phyloP scores from a whole-genome alignment of 2,329 filamentous ascomycete species.

The Aspergillus sclerotialis region DNA sequence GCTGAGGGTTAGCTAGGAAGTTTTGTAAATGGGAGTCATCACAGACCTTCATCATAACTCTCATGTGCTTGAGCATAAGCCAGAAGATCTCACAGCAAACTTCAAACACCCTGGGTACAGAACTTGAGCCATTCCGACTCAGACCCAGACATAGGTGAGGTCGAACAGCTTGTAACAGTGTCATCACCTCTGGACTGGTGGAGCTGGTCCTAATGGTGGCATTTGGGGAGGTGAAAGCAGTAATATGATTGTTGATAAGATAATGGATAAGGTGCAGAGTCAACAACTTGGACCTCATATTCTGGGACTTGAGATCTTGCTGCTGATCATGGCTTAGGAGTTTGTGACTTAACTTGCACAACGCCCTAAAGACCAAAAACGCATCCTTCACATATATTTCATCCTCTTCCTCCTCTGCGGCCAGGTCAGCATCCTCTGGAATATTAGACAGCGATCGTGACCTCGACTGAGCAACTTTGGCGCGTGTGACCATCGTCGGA shows the following conservation, averaged over 20 bases:
- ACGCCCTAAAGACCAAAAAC: constrained; percentile 92
- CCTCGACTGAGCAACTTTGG: constrained; percentile 42
- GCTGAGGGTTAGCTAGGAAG: constrained; percentile 12
- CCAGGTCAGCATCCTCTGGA: constrained; percentile 31
- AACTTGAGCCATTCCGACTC: constrained; percentile 90
- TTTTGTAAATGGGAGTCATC: too few relatives aligned
- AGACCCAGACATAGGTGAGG: constrained; percentile 94
- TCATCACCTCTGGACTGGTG: constrained; percentile 72
- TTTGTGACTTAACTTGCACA: constrained; percentile 97
- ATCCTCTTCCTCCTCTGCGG: constrained; percentile 64
- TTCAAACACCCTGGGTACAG: constrained; percentile 85
- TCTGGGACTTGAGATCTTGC: constrained; percentile 84
- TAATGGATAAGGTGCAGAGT: constrained; percentile 94
- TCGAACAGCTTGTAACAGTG: constrained; percentile 89
- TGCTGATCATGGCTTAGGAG: constrained; percentile 81
- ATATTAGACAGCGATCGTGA: constrained; percentile 36
- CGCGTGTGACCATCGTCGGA: constrained; percentile 59
- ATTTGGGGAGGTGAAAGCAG: constrained; percentile 82
- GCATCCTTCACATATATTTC: constrained; percentile 96
- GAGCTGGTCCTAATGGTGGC: constrained; percentile 90
- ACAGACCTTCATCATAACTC: constrained; percentile 81
- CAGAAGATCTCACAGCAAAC: constrained; percentile 97
- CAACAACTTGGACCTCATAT: constrained; percentile 94
- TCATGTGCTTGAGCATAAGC: constrained; percentile 91
- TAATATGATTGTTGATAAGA: constrained; percentile 86